Evolutionary conservation across 257 asterid genomes (phyloP).

Genomic region (Jacaranda copaia): DNA sequence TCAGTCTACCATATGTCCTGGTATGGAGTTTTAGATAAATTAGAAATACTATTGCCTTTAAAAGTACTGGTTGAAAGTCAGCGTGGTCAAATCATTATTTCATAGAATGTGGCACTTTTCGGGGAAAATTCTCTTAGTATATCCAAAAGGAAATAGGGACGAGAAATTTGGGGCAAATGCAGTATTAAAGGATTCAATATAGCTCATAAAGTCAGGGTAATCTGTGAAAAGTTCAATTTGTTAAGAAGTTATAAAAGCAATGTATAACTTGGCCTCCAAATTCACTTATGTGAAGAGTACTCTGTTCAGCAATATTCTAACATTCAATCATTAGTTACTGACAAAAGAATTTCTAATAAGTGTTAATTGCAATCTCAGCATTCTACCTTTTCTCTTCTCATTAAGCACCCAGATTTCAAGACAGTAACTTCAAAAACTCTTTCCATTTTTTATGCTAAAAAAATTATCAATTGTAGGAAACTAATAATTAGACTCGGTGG

Average conservation of each 20-base stretch:
- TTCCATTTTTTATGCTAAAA: background rate
- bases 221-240: background rate
- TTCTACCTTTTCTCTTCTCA: background rate
- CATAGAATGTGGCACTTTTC: background rate
- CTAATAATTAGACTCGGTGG: background rate
- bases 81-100: background rate
- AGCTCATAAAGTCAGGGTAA: background rate
- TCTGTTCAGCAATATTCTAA: background rate
- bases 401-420: background rate
- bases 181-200: constrained; percentile 7
- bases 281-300: background rate
- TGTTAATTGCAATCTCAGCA: constrained; percentile 6
- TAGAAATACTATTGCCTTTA: background rate
- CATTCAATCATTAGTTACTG: background rate
- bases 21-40: background rate
- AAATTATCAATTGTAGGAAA: background rate
- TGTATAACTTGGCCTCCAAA: constrained; percentile 12
- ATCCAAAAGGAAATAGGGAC: background rate
- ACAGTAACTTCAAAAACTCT: constrained; percentile 3
- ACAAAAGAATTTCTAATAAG: background rate
- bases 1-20: background rate
- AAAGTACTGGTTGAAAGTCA: background rate
- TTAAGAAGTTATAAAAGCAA: background rate
- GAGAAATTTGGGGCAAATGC: background rate
- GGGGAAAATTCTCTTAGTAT: background rate